Base-by-base conservation (phyloP, 2,329 filamentous ascomycete genomes). In the Fusarium citri region DNA sequence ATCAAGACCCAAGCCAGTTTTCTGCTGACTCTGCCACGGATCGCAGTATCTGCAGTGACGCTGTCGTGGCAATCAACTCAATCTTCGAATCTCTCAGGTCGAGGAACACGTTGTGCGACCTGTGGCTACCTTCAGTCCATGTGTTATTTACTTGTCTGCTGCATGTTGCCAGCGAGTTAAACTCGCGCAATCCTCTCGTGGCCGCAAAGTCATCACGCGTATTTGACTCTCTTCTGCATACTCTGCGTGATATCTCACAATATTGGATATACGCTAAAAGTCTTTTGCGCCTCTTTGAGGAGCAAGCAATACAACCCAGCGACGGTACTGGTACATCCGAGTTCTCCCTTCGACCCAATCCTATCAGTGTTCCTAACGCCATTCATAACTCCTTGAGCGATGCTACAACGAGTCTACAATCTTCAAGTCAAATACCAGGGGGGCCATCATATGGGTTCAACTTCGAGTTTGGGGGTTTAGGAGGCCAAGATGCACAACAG, bases 201-300 rank as follows among this genome's bases (percentile, higher is more conserved):
- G 75, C 72, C 18, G 74, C 75, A 25, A 78, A 77, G 59, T 76
- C 77, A 6, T 71, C 69, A 34, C 71, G 75, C 8, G 71, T 72
- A 40, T 75, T 75, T 40, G 74, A 78, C 12, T 76, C 74, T 10
- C 71, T 80, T 25, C 61, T 78, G n/a, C 47, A 69, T 12, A 73
- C 76, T 3, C 58, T 80, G 5, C 66, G 72, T 2, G 76, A 73
- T 8, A 62, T 80, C 18, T 73, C 75, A 3, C 53, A 62, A 4
- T 72, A 78, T 10, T 80, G 78, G 78, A 62, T 76, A 15, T 79
- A 78, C 60, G 78, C 77, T 4, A 71, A 72, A 15, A 79, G 77
- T 47, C 61, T 80, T 2, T 18, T 78, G 20, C 72, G 72, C 1
- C 69, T 79, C 2, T 79, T 79, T 58, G 72, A 78, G 20, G 70